A percentile compares a stretch with the other conserved stretches of the same genome.
Evolutionary conservation across 2,329 filamentous ascomycete species (phyloP).

Genomic region (Apiospora malaysiana): DNA sequence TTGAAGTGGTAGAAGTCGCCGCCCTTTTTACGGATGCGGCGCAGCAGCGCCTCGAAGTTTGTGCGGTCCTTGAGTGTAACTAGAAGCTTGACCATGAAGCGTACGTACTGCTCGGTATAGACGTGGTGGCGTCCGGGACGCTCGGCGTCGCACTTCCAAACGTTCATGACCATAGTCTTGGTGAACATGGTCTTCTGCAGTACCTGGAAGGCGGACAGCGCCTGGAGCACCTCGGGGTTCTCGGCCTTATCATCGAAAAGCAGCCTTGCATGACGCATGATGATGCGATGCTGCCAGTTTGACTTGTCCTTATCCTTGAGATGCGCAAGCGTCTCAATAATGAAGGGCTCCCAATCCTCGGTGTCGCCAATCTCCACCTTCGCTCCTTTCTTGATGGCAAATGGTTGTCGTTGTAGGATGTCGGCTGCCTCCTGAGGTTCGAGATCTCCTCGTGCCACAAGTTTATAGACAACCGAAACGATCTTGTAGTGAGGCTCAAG

Average conservation of each 20-base stretch:
- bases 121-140: constrained; percentile 86
- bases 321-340: constrained; percentile 57
- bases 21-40: constrained; percentile 80
- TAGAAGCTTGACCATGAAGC: constrained; percentile 79
- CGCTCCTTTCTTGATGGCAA: constrained; percentile 55
- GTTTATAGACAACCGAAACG: constrained; percentile 79
- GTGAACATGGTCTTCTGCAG: constrained; percentile 79
- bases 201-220: constrained; percentile 79
- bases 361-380: constrained; percentile 58
- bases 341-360: constrained; percentile 66
- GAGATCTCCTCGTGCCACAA: constrained; percentile 65
- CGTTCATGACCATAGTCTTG: constrained; percentile 92
- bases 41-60: constrained; percentile 78
- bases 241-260: constrained; percentile 55
- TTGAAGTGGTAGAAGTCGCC: constrained; percentile 73
- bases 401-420: constrained; percentile 62
- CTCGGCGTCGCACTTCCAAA: constrained; percentile 93
- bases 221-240: constrained; percentile 60
- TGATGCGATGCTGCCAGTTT: constrained; percentile 94
- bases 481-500: constrained; percentile 95
- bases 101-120: constrained; percentile 85
- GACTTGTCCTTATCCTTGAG: constrained; percentile 80
- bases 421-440: constrained; percentile 54
- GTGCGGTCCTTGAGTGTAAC: constrained; percentile 75
- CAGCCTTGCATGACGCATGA: constrained; percentile 71